A percentile compares a stretch with the other conserved stretches of the same genome.
These are phyloP conservation scores for Aspergillus conjunctus DNA, from an alignment of 495 filamentous ascomycete genomes.

Conservation along the genomic window DNA sequence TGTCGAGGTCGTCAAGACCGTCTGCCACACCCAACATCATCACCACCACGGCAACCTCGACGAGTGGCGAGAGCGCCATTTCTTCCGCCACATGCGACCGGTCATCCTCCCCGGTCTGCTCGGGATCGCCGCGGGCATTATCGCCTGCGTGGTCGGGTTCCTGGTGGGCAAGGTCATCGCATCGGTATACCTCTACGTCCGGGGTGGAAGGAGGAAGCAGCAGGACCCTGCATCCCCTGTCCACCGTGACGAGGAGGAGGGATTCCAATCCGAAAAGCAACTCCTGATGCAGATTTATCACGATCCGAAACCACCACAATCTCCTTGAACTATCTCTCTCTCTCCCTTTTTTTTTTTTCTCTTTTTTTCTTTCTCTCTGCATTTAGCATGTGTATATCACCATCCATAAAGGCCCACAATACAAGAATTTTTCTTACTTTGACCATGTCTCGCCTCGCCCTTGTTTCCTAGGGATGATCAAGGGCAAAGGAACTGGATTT, in stretches of 20 bases:
- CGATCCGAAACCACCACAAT: background rate
- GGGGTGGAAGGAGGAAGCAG: background rate
- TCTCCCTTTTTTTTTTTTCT: background rate
- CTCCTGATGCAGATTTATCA: conserved; percentile 7
- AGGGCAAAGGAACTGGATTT: no score
- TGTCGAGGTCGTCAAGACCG: background rate
- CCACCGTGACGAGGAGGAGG: background rate
- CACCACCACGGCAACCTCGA: conserved; percentile 15
- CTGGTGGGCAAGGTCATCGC: conserved; percentile 40
- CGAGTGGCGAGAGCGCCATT: conserved; percentile 25
- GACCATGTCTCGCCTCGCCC: no score
- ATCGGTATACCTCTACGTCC: conserved; percentile 28
- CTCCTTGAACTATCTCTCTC: background rate
- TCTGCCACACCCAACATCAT: background rate
- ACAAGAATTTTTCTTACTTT: no score
- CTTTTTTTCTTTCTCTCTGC: background rate
- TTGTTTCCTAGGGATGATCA: no score
- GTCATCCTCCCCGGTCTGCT: conserved; percentile 43
- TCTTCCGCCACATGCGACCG: conserved; percentile 33
- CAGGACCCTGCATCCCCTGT: background rate
- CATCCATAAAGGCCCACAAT: no score
- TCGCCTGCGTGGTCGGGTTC: conserved; percentile 46
- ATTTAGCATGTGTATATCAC: no score
- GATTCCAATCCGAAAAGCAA: background rate
- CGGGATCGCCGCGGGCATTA: conserved; percentile 42